Conservation (phyloP, 2,329 filamentous ascomycete species). For the Emmonsiellopsis sp. region DNA sequence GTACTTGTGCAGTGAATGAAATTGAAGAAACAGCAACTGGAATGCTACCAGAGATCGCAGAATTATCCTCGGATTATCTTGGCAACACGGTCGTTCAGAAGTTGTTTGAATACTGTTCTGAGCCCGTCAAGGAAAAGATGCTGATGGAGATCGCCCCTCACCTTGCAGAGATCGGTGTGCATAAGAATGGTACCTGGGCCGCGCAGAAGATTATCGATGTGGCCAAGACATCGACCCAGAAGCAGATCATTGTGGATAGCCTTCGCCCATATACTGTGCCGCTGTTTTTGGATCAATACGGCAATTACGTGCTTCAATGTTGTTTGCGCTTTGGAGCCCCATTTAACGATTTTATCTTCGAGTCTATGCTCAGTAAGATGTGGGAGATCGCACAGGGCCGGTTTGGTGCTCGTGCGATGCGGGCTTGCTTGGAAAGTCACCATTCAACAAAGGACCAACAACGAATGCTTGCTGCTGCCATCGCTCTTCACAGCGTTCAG, state of each 20-base stretch:
- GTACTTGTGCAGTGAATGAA: constrained; percentile 72
- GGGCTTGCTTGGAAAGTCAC: constrained; percentile 92
- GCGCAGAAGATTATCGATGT: constrained; percentile 99
- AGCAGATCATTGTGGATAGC: constrained; percentile 73
- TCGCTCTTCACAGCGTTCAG: constrained; percentile 94
- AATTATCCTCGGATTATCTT: constrained; percentile 89
- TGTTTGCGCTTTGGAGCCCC: constrained; percentile 85
- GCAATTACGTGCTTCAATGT: constrained; percentile 96
- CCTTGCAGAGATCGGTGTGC: constrained; percentile 89
- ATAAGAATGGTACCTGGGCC: constrained; percentile 99
- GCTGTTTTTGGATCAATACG: constrained; percentile 93
- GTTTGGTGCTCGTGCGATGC: constrained; percentile 92
- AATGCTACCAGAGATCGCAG: constrained; percentile 95
- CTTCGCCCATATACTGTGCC: constrained; percentile 80
- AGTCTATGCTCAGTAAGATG: constrained; percentile 87
- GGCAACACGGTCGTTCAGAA: constrained; percentile 99
- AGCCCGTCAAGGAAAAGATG: constrained; percentile 86
- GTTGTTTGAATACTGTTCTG: constrained; percentile 91
- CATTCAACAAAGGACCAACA: constrained; percentile 93
- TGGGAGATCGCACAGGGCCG: constrained; percentile 91
- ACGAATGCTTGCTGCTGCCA: constrained; percentile 83
- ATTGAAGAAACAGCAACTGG: constrained; percentile 86
- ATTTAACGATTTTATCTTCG: constrained; percentile 94
- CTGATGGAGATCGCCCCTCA: constrained; percentile 78
- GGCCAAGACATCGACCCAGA: constrained; percentile 74